phyloP scores from a whole-genome alignment of 176 grass and related monocot genomes.

The Juncus inflexus region DNA sequence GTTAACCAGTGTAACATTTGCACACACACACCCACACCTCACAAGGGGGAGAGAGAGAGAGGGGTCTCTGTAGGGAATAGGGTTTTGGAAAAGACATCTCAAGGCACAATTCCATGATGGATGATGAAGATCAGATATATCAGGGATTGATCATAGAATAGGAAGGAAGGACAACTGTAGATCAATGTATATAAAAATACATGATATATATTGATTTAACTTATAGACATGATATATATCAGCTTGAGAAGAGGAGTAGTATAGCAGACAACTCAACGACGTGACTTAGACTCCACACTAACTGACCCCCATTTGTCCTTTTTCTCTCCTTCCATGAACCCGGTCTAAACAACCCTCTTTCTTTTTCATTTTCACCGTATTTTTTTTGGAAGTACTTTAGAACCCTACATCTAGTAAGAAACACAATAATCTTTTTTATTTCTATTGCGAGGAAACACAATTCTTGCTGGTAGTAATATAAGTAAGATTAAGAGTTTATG shows the following conservation, averaged over 20 bases:
- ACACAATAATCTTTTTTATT: too few relatives aligned
- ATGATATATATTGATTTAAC: too few relatives aligned
- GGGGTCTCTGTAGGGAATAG: conserved; percentile 31
- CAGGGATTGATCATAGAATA: conserved; percentile 14
- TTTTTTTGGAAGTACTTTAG: too few relatives aligned
- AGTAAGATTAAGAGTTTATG: too few relatives aligned
- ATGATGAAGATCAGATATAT: neutral
- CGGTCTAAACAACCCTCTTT: neutral
- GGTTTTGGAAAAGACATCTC: conserved; percentile 55
- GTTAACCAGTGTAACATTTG: conserved; percentile 23
- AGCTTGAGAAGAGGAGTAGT: neutral
- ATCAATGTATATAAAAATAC: neutral
- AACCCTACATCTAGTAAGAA: too few relatives aligned
- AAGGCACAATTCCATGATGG: conserved; percentile 58
- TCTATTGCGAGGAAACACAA: too few relatives aligned
- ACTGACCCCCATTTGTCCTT: conserved; percentile 39
- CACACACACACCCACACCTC: neutral
- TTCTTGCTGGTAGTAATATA: too few relatives aligned
- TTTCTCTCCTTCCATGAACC: conserved; percentile 29
- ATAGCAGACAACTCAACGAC: conserved; percentile 51
- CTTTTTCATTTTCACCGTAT: neutral
- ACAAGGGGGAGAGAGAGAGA: conserved; percentile 32
- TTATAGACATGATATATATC: too few relatives aligned
- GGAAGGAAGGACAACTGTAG: conserved; percentile 32
- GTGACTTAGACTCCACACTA: conserved; percentile 65